phyloP scores from a whole-genome alignment of 73 alveolate species.

The Paramecium sexaurelia region DNA sequence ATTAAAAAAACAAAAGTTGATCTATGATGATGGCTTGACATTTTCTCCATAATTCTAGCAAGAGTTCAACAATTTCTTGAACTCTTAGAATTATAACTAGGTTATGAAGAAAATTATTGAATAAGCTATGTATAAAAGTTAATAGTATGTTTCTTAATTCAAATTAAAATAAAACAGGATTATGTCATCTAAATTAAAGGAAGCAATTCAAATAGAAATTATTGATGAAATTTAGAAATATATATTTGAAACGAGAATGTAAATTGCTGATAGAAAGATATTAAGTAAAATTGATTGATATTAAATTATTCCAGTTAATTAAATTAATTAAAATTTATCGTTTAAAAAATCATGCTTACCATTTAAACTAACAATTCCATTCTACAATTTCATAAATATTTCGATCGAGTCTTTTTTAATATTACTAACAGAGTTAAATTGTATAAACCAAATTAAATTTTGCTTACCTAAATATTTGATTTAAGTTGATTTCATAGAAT shows the following conservation, averaged over 20 bases:
- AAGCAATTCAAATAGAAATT: not conserved
- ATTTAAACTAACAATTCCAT: too few species aligned
- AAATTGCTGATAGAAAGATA: not conserved
- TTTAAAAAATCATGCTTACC: too few species aligned
- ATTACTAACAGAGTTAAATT: too few species aligned
- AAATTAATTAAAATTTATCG: too few species aligned
- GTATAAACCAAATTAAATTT: too few species aligned
- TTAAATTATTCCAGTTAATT: too few species aligned
- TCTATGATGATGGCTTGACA: not conserved
- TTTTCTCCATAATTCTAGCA: not conserved
- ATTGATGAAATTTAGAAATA: not conserved
- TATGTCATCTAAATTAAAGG: not conserved
- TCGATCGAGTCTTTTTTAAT: too few species aligned
- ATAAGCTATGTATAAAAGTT: not conserved
- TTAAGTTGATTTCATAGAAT: too few species aligned
- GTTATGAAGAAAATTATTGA: not conserved
- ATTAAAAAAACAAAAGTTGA: not conserved
- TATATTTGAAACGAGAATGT: not conserved
- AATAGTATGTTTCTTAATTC: not conserved
- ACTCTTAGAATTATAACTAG: not conserved
- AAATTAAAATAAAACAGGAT: not conserved
- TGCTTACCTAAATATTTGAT: too few species aligned
- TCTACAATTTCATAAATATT: too few species aligned
- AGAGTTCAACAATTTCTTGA: not conserved
- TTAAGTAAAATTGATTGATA: not conserved